Evolutionary conservation across 2,329 filamentous ascomycete species (phyloP).

Genomic region (Sporothrix dimorphospora): DNA sequence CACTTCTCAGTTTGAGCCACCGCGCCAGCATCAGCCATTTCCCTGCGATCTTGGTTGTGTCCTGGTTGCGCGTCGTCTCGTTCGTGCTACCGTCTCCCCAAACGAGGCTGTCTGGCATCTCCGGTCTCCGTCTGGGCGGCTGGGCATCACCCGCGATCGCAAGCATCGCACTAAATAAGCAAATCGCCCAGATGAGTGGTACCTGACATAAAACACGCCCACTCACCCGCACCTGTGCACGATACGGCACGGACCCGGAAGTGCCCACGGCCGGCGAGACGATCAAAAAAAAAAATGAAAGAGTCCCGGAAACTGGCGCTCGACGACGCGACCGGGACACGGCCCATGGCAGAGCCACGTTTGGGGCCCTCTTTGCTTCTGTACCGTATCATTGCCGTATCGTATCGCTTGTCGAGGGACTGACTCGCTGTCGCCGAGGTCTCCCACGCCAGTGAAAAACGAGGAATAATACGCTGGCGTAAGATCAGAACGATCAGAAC

Average conservation of each 20-base stretch:
- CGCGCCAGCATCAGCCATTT: neutral
- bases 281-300: neutral
- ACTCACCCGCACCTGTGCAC: constrained; percentile 5
- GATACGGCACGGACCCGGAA: neutral
- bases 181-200: neutral
- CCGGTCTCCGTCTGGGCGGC: neutral
- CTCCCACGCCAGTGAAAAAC: neutral
- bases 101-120: neutral
- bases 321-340: constrained; percentile 2
- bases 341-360: constrained; percentile 5
- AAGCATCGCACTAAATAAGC: neutral
- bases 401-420: neutral
- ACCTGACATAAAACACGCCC: neutral
- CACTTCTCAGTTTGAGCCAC: neutral
- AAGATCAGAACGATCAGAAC: neutral
- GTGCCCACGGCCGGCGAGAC: neutral
- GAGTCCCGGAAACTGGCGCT: neutral
- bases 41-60: neutral
- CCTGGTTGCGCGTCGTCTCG: neutral
- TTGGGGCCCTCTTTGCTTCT: neutral
- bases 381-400: neutral
- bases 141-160: neutral
- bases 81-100: neutral
- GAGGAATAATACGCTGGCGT: constrained; percentile 19
- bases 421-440: constrained; percentile 4